A percentile compares a stretch with the other conserved stretches of the same genome.
These are phyloP conservation scores for Bassia scoparia DNA, from an alignment of 148 eudicot species.

Conservation along the genomic window DNA sequence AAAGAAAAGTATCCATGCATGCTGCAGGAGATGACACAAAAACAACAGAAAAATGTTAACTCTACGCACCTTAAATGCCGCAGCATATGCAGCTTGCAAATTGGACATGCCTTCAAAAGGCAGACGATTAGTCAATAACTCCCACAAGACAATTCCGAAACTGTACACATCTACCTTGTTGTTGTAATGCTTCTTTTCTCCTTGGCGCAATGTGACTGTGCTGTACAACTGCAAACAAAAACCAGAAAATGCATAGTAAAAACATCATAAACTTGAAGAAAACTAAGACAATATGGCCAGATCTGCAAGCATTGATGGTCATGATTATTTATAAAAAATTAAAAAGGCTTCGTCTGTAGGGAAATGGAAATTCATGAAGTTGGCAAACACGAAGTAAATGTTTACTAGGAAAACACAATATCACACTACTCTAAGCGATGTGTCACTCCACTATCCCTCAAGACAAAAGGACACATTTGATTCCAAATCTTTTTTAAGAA, in stretches of 20 bases:
- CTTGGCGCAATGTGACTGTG: conserved; percentile 90
- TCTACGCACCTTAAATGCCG: conserved; percentile 75
- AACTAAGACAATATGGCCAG: background rate
- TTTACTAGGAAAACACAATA: background rate
- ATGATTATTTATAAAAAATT: background rate
- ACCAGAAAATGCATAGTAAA: background rate
- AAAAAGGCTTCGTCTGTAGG: background rate
- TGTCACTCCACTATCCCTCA: background rate
- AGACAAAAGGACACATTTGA: background rate
- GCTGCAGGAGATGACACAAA: background rate
- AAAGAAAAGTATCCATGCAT: background rate
- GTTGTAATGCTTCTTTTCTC: conserved; percentile 97
- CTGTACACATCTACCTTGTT: conserved; percentile 97
- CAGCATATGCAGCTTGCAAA: conserved; percentile 95
- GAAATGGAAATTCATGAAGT: no score
- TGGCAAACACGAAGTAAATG: background rate
- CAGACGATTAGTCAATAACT: conserved; percentile 79
- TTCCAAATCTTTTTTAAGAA: background rate
- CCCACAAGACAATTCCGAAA: conserved; percentile 96
- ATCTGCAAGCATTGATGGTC: background rate
- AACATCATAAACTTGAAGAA: background rate
- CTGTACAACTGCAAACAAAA: conserved; percentile 68
- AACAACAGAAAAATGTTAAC: conserved; percentile 3
- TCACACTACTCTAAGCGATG: background rate
- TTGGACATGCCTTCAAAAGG: conserved; percentile 96